These are phyloP conservation scores for Alternaria metachromatica DNA, from an alignment of 2,329 filamentous ascomycete genomes.

Conservation along the genomic window DNA sequence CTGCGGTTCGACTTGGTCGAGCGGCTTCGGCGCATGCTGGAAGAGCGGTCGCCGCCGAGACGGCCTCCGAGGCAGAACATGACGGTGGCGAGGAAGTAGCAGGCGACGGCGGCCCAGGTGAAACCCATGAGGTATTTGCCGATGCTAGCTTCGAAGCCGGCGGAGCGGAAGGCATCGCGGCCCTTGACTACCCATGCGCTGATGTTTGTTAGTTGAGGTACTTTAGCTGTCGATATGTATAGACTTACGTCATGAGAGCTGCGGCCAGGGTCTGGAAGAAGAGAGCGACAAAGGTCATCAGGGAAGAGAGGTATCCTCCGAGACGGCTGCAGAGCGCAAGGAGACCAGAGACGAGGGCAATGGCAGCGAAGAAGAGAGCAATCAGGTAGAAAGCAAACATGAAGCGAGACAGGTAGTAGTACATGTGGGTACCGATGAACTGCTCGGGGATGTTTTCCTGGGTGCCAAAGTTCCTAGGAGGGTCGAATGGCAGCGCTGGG, in stretches of 20 bases:
- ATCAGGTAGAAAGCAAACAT: conserved; percentile 92
- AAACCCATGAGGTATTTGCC: conserved; percentile 77
- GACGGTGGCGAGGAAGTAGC: conserved; percentile 69
- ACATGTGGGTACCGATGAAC: conserved; percentile 66
- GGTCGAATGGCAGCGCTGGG: conserved; percentile 71
- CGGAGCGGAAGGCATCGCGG: conserved; percentile 68
- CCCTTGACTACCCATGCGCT: conserved; percentile 73
- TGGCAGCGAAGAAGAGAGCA: conserved; percentile 76
- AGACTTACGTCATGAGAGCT: conserved; percentile 75
- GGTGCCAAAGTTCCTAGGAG: conserved; percentile 67
- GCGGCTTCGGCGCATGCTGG: conserved; percentile 53
- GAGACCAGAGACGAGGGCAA: conserved; percentile 71
- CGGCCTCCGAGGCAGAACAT: conserved; percentile 70
- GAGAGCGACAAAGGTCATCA: conserved; percentile 66
- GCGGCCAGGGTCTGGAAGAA: conserved; percentile 73
- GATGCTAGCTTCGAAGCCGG: conserved; percentile 64
- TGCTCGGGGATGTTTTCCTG: conserved; percentile 58
- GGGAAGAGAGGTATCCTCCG: conserved; percentile 69
- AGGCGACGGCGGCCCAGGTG: conserved; percentile 74
- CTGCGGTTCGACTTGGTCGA: conserved; percentile 52
- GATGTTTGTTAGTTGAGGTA: conserved; percentile 5
- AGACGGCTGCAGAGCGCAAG: conserved; percentile 75
- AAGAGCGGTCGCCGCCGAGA: conserved; percentile 54
- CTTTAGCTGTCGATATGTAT: neutral
- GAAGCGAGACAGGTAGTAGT: conserved; percentile 88